A percentile compares a stretch with the other conserved stretches of the same genome.
phyloP scores from a whole-genome alignment of 495 filamentous ascomycete species.

The Xanthoparmelia taractica region DNA sequence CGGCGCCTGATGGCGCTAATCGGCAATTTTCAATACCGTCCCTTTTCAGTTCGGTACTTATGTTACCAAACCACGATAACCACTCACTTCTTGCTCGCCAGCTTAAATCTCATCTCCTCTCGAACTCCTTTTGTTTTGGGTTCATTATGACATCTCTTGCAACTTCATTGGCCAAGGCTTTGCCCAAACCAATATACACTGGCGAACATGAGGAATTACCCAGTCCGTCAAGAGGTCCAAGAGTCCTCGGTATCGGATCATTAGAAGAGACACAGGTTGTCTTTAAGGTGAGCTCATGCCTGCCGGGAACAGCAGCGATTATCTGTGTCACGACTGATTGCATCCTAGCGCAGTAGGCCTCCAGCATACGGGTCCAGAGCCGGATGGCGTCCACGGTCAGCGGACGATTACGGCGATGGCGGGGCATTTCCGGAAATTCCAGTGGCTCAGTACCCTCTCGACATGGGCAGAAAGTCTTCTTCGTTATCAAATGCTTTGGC shows the following conservation, averaged over 20 bases:
- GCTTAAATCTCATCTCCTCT: background rate
- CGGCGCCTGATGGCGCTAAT: too few relatives aligned
- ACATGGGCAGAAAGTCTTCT: slow-evolving; percentile 78
- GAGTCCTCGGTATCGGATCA: slow-evolving; percentile 68
- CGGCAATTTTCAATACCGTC: background rate
- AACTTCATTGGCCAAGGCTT: slow-evolving; percentile 66
- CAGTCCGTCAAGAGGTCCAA: slow-evolving; percentile 62
- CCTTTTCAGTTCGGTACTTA: too few relatives aligned
- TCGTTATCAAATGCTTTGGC: slow-evolving; percentile 79
- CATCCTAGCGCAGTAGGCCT: slow-evolving; percentile 63
- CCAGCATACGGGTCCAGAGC: slow-evolving; percentile 77
- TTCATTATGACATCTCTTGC: slow-evolving; percentile 38
- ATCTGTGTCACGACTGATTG: background rate
- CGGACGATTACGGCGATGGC: slow-evolving; percentile 92
- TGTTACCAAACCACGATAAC: too few relatives aligned
- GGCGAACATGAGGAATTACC: slow-evolving; percentile 79
- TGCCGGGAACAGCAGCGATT: background rate
- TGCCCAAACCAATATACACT: slow-evolving; percentile 85
- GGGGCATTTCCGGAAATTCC: slow-evolving; percentile 93
- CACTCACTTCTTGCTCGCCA: background rate
- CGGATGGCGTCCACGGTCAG: slow-evolving; percentile 77
- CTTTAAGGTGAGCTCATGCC: slow-evolving; percentile 51
- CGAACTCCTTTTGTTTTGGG: background rate
- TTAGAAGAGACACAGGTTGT: slow-evolving; percentile 84
- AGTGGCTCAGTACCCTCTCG: slow-evolving; percentile 89